phyloP scores from a whole-genome alignment of 2,329 filamentous ascomycete species.

The Hymenoscyphus salicellus region DNA sequence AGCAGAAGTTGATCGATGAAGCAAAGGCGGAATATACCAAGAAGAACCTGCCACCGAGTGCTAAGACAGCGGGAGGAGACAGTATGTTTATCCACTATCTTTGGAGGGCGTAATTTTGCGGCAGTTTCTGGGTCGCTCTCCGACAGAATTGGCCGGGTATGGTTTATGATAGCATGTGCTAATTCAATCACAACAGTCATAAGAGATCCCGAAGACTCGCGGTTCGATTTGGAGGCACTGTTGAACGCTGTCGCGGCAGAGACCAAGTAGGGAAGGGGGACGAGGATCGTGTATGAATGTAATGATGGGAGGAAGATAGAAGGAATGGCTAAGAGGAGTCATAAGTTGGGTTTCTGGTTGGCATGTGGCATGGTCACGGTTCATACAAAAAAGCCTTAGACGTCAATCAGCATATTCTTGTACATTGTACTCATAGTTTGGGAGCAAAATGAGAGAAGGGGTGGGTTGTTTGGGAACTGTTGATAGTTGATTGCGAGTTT shows the following conservation, averaged over 20 bases:
- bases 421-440: conserved; percentile 39
- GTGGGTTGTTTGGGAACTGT: conserved; percentile 11
- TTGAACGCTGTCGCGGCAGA: conserved; percentile 60
- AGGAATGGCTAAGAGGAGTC: conserved; percentile 20
- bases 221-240: conserved; percentile 90
- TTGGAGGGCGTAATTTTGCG: not conserved
- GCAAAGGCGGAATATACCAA: conserved; percentile 88
- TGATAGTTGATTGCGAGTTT: conserved; percentile 4
- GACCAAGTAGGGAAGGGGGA: conserved; percentile 29
- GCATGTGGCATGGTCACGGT: conserved; percentile 27
- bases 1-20: conserved; percentile 86
- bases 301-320: conserved; percentile 31
- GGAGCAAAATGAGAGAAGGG: conserved; percentile 22
- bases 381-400: conserved; percentile 35
- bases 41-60: conserved; percentile 59
- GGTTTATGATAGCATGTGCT: conserved; percentile 3
- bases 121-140: not conserved
- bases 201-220: conserved; percentile 76
- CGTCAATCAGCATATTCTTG: conserved; percentile 35
- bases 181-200: conserved; percentile 50
- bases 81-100: conserved; percentile 32
- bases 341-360: conserved; percentile 18
- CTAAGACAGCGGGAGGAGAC: conserved; percentile 37
- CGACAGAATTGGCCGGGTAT: not conserved
- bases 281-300: conserved; percentile 19